These are phyloP conservation scores for Curvularia hawaiiensis DNA, from an alignment of 2,329 filamentous ascomycete genomes.

Conservation along the genomic window DNA sequence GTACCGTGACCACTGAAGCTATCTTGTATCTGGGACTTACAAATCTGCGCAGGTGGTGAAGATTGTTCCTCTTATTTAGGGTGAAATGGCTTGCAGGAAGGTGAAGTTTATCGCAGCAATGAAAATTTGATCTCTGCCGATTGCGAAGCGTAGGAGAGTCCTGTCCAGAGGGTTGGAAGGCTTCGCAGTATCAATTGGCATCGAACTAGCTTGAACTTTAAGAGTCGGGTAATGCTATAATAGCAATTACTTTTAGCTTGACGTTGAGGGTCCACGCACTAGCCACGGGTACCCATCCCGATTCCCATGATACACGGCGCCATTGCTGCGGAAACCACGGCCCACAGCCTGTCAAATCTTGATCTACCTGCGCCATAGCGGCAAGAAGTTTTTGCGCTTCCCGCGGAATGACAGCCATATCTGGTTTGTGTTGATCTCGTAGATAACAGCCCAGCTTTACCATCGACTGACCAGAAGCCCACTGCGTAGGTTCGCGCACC, in stretches of 20 bases:
- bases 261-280: neutral
- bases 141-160: neutral
- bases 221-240: neutral
- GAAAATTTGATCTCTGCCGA: neutral
- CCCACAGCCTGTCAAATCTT: neutral
- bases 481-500: too few species aligned
- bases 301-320: neutral
- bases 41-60: too few species aligned
- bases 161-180: too few species aligned
- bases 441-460: neutral
- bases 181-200: too few species aligned
- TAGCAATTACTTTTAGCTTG: neutral
- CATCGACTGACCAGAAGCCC: neutral
- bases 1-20: too few species aligned
- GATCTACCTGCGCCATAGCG: neutral
- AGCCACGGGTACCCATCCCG: neutral
- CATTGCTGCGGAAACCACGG: neutral
- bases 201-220: too few species aligned
- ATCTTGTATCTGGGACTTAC: too few species aligned
- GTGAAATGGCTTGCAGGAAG: too few species aligned
- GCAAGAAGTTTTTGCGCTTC: neutral
- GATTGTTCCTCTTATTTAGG: too few species aligned
- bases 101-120: too few species aligned
- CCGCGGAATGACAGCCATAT: neutral
- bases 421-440: neutral